These are phyloP conservation scores for Candida nitratophila DNA, from an alignment of 805 yeast species.

Conservation along the genomic window DNA sequence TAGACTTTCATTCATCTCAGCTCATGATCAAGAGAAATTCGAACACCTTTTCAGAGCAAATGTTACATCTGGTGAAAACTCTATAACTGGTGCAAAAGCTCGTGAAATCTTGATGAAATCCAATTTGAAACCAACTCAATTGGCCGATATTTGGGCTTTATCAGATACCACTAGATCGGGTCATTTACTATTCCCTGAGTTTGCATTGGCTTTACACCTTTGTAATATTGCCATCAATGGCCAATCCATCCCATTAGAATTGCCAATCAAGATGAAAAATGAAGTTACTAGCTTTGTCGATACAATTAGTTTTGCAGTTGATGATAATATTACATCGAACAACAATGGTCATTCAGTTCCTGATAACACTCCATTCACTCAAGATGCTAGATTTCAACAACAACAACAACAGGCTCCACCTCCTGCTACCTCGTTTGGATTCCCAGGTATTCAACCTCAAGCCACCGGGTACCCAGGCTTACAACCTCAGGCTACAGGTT, in stretches of 20 bases:
- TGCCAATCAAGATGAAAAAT: constrained; percentile 68
- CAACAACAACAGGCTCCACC: constrained; percentile 23
- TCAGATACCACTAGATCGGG: constrained; percentile 90
- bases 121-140: constrained; percentile 61
- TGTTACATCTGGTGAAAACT: constrained; percentile 62
- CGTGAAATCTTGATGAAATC: constrained; percentile 76
- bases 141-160: constrained; percentile 85
- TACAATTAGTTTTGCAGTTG: constrained; percentile 73
- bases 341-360: background rate
- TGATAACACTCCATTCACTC: constrained; percentile 6
- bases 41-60: constrained; percentile 79
- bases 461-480: constrained; percentile 39
- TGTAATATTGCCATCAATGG: constrained; percentile 76
- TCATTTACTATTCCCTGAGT: constrained; percentile 82
- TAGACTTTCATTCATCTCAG: constrained; percentile 77
- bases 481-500: constrained; percentile 35
- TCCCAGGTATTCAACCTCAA: constrained; percentile 35
- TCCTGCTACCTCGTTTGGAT: constrained; percentile 25
- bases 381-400: constrained; percentile 18
- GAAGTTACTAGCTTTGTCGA: constrained; percentile 89
- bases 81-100: constrained; percentile 67
- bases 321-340: constrained; percentile 30
- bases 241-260: constrained; percentile 61
- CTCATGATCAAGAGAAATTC: constrained; percentile 79
- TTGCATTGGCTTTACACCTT: constrained; percentile 84